These are phyloP conservation scores for Cyclanthera cordifolia DNA, from an alignment of 306 rosid genomes.

Conservation along the genomic window DNA sequence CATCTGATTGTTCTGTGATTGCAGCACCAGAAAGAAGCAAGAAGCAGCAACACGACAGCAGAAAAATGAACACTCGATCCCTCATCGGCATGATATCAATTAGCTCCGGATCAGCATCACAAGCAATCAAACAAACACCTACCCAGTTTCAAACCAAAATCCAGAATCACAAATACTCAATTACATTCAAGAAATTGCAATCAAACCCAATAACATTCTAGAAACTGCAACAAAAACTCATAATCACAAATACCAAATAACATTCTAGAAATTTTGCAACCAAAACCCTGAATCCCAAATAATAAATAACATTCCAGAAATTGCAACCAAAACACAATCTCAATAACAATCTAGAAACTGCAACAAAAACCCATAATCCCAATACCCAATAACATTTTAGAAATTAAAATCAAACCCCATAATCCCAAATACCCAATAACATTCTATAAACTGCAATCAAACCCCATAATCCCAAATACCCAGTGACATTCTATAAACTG, in stretches of 20 bases:
- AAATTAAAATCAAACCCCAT: neutral
- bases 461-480: neutral
- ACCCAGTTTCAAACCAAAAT: neutral
- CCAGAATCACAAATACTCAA: neutral
- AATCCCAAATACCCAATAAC: neutral
- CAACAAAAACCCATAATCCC: neutral
- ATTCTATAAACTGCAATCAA: neutral
- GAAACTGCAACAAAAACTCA: neutral
- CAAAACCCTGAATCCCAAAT: neutral
- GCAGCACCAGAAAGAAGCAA: slow-evolving; percentile 26
- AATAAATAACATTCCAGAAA: neutral
- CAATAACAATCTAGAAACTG: neutral
- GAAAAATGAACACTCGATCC: slow-evolving; percentile 30
- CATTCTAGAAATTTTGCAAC: neutral
- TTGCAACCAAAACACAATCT: neutral
- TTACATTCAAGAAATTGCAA: neutral
- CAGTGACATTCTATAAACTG: neutral
- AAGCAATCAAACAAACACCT: neutral
- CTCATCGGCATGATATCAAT: slow-evolving; percentile 28
- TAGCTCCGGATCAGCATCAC: slow-evolving; percentile 9
- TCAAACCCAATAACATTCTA: neutral
- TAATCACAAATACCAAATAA: neutral
- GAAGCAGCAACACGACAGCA: slow-evolving; percentile 26
- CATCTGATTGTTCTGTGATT: slow-evolving; percentile 59
- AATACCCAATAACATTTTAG: neutral